A percentile compares a stretch with the other conserved stretches of the same genome.
phyloP scores from a whole-genome alignment of 2,329 filamentous ascomycete genomes.

The Xylariaceae sp. region DNA sequence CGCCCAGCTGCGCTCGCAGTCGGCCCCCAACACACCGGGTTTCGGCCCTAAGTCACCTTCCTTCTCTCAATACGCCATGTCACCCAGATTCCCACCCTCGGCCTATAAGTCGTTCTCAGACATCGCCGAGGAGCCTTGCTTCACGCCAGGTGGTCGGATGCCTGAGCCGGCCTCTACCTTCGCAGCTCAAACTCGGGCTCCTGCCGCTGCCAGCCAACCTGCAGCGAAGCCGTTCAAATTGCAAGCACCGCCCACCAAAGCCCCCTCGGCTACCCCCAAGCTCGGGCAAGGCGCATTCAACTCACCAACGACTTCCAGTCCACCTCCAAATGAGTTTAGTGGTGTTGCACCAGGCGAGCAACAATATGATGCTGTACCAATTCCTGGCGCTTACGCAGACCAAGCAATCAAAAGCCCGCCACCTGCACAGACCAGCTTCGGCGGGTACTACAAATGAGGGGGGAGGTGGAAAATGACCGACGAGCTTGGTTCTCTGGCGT shows the following conservation, averaged over 20 bases:
- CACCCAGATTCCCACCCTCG: conserved; percentile 58
- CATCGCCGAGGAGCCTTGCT: conserved; percentile 42
- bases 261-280: conserved; percentile 74
- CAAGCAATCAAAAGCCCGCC: conserved; percentile 51
- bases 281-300: conserved; percentile 58
- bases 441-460: conserved; percentile 28
- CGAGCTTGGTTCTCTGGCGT: background rate
- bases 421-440: conserved; percentile 42
- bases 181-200: conserved; percentile 33
- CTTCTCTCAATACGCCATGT: conserved; percentile 52
- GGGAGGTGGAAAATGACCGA: background rate
- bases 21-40: conserved; percentile 90
- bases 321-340: conserved; percentile 34
- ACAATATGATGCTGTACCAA: conserved; percentile 80
- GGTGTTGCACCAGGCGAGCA: conserved; percentile 74
- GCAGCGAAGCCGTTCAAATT: conserved; percentile 70
- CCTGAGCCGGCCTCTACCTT: conserved; percentile 63
- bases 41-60: conserved; percentile 68
- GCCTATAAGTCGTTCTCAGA: conserved; percentile 49
- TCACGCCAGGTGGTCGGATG: conserved; percentile 50
- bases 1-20: conserved; percentile 76
- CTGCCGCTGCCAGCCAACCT: conserved; percentile 5
- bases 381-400: conserved; percentile 75
- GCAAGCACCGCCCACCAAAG: conserved; percentile 76
- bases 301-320: conserved; percentile 41